Evolutionary conservation across 2,329 filamentous ascomycete genomes (phyloP).

Genomic region (Hortaea werneckii): DNA sequence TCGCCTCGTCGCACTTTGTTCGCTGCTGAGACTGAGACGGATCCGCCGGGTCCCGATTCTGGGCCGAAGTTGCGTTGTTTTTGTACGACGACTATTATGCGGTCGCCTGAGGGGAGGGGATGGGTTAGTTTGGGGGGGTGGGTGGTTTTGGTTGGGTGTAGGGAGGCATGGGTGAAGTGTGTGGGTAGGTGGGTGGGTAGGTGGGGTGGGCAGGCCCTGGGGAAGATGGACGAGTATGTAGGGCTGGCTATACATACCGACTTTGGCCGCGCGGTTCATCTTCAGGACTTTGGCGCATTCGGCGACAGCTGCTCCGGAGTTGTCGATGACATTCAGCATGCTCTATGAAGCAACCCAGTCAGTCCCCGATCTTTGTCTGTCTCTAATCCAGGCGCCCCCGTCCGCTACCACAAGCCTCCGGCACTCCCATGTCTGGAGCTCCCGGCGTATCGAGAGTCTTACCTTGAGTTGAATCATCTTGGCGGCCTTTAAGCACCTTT

Average conservation of each 20-base stretch:
- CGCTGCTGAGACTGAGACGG: conserved; percentile 60
- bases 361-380: background rate
- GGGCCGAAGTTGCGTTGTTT: conserved; percentile 74
- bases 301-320: conserved; percentile 92
- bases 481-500: background rate
- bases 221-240: background rate
- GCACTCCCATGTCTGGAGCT: background rate
- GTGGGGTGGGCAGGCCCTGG: background rate
- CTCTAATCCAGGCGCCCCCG: background rate
- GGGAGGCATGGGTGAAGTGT: too few species aligned
- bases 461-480: conserved; percentile 6
- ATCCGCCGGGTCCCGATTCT: conserved; percentile 60
- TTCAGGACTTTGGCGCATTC: conserved; percentile 91
- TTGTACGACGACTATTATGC: conserved; percentile 94
- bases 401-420: background rate
- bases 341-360: conserved; percentile 45
- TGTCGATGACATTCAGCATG: conserved; percentile 99
- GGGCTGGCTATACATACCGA: conserved; percentile 54
- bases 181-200: background rate
- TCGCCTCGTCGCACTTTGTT: conserved; percentile 96
- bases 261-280: conserved; percentile 77
- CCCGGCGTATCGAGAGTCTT: background rate
- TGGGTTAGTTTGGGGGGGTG: background rate
- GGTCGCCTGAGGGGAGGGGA: conserved; percentile 56
- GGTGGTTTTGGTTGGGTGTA: background rate